Percentiles rank a stretch among this genome's conserved stretches.
Evolutionary conservation across 1,284 basidiomycete species (phyloP).

Genomic region (Trametes versicolor): DNA sequence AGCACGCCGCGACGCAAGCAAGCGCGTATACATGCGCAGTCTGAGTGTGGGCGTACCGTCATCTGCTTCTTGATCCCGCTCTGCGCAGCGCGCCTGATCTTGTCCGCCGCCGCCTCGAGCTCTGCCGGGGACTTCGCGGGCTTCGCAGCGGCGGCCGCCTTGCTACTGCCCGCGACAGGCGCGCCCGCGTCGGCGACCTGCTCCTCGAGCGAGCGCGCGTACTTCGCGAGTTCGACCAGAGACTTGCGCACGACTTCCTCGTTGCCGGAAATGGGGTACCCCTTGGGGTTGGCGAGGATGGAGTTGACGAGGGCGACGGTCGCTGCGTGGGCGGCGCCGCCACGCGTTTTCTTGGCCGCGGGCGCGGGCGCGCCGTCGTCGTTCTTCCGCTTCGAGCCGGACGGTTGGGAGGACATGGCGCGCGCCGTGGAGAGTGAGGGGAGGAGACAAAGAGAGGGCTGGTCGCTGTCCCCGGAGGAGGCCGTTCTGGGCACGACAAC

Average conservation of each 20-base stretch:
- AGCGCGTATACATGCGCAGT: conserved; percentile 4
- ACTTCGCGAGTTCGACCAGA: conserved; percentile 53
- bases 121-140: conserved; percentile 53
- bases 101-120: conserved; percentile 55
- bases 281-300: conserved; percentile 48
- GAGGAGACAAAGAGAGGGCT: background rate
- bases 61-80: conserved; percentile 67
- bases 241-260: conserved; percentile 45
- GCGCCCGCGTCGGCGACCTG: conserved; percentile 22
- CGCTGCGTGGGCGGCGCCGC: conserved; percentile 42
- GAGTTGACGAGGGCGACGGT: conserved; percentile 48
- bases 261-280: conserved; percentile 49
- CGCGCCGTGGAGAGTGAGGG: background rate
- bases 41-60: conserved; percentile 46
- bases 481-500: conserved; percentile 3
- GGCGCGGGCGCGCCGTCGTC: conserved; percentile 36
- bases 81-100: conserved; percentile 54
- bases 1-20: conserved; percentile 15
- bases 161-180: conserved; percentile 26
- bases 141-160: conserved; percentile 33
- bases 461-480: background rate
- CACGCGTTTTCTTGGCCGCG: conserved; percentile 46
- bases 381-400: conserved; percentile 51
- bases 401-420: conserved; percentile 14
- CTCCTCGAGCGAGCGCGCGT: conserved; percentile 55